These are phyloP conservation scores for Fusarium chlamydosporum DNA, from an alignment of 2,329 filamentous ascomycete species.

Conservation along the genomic window DNA sequence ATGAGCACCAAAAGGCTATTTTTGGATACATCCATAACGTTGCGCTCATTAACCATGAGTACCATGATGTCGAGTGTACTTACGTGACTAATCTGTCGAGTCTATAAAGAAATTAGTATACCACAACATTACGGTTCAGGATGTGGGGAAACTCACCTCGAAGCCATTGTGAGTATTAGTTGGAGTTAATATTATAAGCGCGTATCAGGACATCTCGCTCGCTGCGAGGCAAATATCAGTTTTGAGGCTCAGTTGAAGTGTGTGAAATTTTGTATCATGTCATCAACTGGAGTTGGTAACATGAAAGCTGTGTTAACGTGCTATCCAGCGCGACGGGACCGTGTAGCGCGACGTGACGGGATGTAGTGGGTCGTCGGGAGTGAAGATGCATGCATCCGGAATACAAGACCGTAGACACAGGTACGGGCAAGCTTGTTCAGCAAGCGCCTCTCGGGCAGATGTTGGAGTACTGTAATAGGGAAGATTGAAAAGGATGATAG, in stretches of 20 bases:
- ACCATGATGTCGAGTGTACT: conserved; percentile 59
- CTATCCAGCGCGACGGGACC: conserved; percentile 46
- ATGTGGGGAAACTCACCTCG: conserved; percentile 61
- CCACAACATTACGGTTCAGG: background rate
- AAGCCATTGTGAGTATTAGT: conserved; percentile 66
- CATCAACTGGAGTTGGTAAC: conserved; percentile 22
- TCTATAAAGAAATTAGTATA: conserved; percentile 61
- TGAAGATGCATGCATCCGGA: conserved; percentile 49
- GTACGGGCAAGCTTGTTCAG: conserved; percentile 23
- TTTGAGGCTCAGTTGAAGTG: conserved; percentile 1
- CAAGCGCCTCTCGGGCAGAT: conserved; percentile 27
- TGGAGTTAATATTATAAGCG: conserved; percentile 38
- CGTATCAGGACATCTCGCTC: conserved; percentile 52
- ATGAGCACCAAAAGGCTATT: background rate
- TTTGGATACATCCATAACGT: background rate
- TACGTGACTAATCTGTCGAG: conserved; percentile 90
- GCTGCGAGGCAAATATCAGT: conserved; percentile 39
- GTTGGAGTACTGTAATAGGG: conserved; percentile 6
- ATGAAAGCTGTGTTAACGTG: conserved; percentile 32
- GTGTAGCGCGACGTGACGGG: conserved; percentile 51
- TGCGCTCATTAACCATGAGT: background rate
- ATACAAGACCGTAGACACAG: conserved; percentile 17
- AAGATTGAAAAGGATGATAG: conserved; percentile 16
- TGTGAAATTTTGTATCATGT: conserved; percentile 5
- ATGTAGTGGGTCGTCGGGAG: conserved; percentile 46